These are phyloP conservation scores for Penicillium pulvis DNA, from an alignment of 495 filamentous ascomycete genomes.

Conservation along the genomic window DNA sequence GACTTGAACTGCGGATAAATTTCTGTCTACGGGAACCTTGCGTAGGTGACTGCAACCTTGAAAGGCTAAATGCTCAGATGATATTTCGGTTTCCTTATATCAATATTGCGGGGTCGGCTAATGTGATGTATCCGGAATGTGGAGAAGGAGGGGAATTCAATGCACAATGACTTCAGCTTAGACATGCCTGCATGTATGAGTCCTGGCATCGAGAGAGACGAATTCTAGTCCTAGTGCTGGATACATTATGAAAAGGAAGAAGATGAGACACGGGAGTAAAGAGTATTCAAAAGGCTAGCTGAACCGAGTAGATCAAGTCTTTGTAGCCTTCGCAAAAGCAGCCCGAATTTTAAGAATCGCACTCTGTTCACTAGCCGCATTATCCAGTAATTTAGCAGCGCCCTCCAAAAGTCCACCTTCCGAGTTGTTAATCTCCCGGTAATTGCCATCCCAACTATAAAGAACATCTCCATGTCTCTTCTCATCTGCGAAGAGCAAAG, in stretches of 20 bases:
- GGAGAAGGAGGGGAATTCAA: conserved; percentile 15
- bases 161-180: conserved; percentile 10
- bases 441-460: conserved; percentile 41
- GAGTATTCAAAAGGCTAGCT: background rate
- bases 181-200: background rate
- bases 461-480: conserved; percentile 39
- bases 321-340: background rate
- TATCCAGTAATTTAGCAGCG: conserved; percentile 13
- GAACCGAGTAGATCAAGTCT: no score
- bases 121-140: conserved; percentile 1
- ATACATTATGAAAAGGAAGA: no score
- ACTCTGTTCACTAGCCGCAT: conserved; percentile 18
- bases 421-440: conserved; percentile 40
- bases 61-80: no score
- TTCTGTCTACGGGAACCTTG: no score
- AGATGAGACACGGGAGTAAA: background rate
- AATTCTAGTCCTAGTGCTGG: no score
- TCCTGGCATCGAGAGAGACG: no score
- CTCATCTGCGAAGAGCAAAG: conserved; percentile 36
- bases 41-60: no score
- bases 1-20: background rate
- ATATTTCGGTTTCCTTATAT: no score
- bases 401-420: conserved; percentile 27
- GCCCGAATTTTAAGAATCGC: conserved; percentile 17
- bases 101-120: background rate